Evolutionary conservation across 345 rosid genomes (phyloP).

Genomic region (Cardamine chenopodiifolia): DNA sequence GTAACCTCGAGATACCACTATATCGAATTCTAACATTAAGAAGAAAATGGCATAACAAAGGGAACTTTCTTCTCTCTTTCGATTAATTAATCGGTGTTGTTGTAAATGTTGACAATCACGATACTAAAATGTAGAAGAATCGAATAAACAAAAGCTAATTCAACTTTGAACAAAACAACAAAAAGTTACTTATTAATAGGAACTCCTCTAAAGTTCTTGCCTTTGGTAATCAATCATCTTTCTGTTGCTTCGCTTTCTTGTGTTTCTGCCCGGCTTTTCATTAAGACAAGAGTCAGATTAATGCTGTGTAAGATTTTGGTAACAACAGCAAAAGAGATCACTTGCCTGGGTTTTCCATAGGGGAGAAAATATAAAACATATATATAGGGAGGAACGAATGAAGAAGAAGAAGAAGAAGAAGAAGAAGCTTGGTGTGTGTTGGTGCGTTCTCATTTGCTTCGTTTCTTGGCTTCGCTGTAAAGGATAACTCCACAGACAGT

Average conservation of each 20-base stretch:
- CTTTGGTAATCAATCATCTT: slow-evolving; percentile 28
- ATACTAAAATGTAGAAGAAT: slow-evolving; percentile 36
- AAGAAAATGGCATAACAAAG: not conserved
- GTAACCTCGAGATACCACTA: slow-evolving; percentile 5
- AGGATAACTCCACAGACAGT: slow-evolving; percentile 92
- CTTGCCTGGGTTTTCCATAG: slow-evolving; percentile 32
- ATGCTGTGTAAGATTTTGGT: slow-evolving; percentile 34
- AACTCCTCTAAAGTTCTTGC: slow-evolving; percentile 26
- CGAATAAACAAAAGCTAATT: slow-evolving; percentile 23
- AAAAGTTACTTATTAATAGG: slow-evolving; percentile 24
- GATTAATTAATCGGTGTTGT: slow-evolving; percentile 26
- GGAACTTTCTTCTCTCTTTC: slow-evolving; percentile 20
- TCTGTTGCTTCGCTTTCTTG: slow-evolving; percentile 32
- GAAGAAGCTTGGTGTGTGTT: slow-evolving; percentile 7
- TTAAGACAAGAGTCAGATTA: slow-evolving; percentile 24
- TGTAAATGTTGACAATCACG: slow-evolving; percentile 33
- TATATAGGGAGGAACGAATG: slow-evolving; percentile 31
- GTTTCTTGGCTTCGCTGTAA: slow-evolving; percentile 97
- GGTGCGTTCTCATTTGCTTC: slow-evolving; percentile 63
- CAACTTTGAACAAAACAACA: slow-evolving; percentile 1
- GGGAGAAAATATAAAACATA: slow-evolving; percentile 39
- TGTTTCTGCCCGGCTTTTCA: slow-evolving; percentile 14
- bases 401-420: slow-evolving; percentile 32
- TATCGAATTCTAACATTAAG: not conserved
- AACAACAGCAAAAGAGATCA: slow-evolving; percentile 38